phyloP scores from a whole-genome alignment of 257 asterid species.

The Solanum chmielewskii region DNA sequence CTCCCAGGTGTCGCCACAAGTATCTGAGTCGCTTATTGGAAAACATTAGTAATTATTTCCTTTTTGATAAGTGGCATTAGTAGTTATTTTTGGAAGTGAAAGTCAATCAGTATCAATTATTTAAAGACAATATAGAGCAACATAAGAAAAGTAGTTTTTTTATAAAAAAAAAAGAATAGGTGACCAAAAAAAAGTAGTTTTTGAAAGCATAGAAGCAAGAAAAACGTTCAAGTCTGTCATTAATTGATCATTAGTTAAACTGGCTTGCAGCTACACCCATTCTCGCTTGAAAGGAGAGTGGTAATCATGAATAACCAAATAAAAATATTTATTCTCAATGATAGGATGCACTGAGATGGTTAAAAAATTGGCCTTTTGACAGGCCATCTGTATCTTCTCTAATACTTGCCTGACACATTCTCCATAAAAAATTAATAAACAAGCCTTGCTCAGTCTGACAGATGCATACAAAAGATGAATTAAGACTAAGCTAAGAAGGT shows the following conservation, averaged over 20 bases:
- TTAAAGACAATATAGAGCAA: background rate
- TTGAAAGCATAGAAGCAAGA: background rate
- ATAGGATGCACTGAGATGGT: background rate
- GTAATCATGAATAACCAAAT: background rate
- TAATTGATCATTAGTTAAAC: background rate
- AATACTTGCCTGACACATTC: background rate
- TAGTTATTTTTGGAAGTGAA: background rate
- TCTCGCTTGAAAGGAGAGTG: background rate
- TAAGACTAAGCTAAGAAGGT: background rate
- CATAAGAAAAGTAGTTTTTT: background rate
- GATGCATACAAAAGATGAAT: background rate
- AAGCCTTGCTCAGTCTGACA: background rate
- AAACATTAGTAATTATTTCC: background rate
- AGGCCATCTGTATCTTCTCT: background rate
- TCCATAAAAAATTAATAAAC: background rate
- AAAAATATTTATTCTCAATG: background rate
- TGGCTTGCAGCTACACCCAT: background rate
- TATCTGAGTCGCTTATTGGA: slow-evolving; percentile 39
- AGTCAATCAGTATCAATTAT: background rate
- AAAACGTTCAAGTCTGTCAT: background rate
- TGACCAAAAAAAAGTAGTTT: background rate
- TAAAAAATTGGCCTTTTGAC: background rate
- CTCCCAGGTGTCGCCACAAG: slow-evolving; percentile 99
- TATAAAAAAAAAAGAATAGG: no score
- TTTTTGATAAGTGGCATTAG: background rate